phyloP scores from a whole-genome alignment of 2,329 filamentous ascomycete genomes.

The Didymella exigua region DNA sequence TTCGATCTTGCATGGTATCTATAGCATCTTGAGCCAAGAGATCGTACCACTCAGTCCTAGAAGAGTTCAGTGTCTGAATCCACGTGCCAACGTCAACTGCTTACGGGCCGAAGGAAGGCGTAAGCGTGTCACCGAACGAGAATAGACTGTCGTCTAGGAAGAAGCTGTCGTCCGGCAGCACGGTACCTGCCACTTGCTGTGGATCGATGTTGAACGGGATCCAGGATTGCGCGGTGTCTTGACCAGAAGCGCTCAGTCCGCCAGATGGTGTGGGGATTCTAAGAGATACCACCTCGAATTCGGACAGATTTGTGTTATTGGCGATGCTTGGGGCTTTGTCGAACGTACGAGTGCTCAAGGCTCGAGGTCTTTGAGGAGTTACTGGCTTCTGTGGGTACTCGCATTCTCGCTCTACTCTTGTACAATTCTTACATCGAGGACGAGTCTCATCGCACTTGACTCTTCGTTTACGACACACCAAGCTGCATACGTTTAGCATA shows the following conservation, averaged over 20 bases:
- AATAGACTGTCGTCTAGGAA: constrained; percentile 33
- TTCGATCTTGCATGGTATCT: constrained; percentile 39
- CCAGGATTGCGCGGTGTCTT: constrained; percentile 20
- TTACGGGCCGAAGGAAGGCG: constrained; percentile 49
- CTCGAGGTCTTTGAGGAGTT: constrained; percentile 15
- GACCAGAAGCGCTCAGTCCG: constrained; percentile 16
- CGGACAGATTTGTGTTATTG: constrained; percentile 1
- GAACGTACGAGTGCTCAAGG: constrained; percentile 20
- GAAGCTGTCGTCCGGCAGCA: constrained; percentile 32
- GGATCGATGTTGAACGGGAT: constrained; percentile 20
- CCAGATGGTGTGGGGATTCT: neutral
- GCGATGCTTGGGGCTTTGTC: neutral
- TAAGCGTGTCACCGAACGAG: constrained; percentile 36
- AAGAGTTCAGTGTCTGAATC: neutral
- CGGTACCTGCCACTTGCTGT: constrained; percentile 22
- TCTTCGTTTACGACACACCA: constrained; percentile 55
- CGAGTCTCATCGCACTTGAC: constrained; percentile 59
- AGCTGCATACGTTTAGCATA: constrained; percentile 34
- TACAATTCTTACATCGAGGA: constrained; percentile 52
- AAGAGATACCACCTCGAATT: constrained; percentile 3
- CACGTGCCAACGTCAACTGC: neutral
- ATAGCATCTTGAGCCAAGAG: constrained; percentile 53
- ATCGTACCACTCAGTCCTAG: constrained; percentile 53
- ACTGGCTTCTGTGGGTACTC: constrained; percentile 37
- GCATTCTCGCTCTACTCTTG: constrained; percentile 51